Evolutionary conservation across 495 filamentous ascomycete genomes (phyloP).

Genomic region (Cercophora sp.): DNA sequence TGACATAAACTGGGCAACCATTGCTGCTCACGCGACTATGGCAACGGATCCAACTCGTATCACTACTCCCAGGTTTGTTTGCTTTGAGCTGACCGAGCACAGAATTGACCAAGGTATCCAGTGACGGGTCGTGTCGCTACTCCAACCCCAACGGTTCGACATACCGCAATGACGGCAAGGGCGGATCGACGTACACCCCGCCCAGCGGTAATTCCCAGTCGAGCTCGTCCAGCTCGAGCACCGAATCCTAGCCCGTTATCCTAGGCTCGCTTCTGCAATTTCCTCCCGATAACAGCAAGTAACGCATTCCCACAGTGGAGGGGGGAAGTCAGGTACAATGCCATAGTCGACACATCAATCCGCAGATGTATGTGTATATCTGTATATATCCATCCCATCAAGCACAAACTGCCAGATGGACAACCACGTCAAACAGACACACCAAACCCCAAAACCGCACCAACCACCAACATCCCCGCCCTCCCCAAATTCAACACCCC

Average conservation of each 20-base stretch:
- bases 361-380: too few species aligned
- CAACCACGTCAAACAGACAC: constrained; percentile 10
- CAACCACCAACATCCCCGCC: constrained; percentile 25
- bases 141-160: constrained; percentile 51
- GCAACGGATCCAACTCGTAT: constrained; percentile 51
- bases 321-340: too few species aligned
- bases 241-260: too few species aligned
- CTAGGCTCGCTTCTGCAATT: too few species aligned
- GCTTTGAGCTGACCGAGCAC: neutral
- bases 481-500: constrained; percentile 50
- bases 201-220: constrained; percentile 30
- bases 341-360: too few species aligned
- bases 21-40: constrained; percentile 37
- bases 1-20: too few species aligned
- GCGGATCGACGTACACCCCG: constrained; percentile 40
- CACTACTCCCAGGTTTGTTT: constrained; percentile 46
- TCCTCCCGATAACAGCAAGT: too few species aligned
- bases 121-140: constrained; percentile 58
- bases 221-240: constrained; percentile 13
- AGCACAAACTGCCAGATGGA: too few species aligned
- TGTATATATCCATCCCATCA: too few species aligned
- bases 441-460: constrained; percentile 17
- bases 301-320: too few species aligned
- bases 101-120: constrained; percentile 13
- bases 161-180: constrained; percentile 44